Percentiles rank a stretch among this genome's conserved stretches.
phyloP scores from a whole-genome alignment of 192 early-diverging fungal genomes.

The Cetraspora pellucida region DNA sequence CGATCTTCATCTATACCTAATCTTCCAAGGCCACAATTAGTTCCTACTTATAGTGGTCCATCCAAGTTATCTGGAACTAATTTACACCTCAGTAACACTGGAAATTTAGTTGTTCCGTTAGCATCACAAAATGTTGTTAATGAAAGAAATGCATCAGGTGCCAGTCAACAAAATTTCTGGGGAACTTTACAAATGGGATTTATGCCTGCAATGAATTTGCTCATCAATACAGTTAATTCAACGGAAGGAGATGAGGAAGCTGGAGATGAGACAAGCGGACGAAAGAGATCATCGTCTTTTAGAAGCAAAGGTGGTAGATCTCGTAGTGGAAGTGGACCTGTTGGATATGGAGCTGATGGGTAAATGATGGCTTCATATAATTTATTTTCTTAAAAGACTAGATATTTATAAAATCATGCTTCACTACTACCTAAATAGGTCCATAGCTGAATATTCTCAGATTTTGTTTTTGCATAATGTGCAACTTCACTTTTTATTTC shows the following conservation, averaged over 20 bases:
- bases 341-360: conserved; percentile 15
- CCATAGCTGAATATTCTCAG: conserved; percentile 12
- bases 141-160: not conserved
- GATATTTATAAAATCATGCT: not conserved
- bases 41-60: not conserved
- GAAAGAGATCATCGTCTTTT: not conserved
- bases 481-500: conserved; percentile 36
- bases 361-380: not conserved
- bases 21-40: not conserved
- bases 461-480: conserved; percentile 7
- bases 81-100: not conserved
- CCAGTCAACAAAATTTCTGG: conserved; percentile 22
- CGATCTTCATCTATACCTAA: not conserved
- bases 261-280: not conserved
- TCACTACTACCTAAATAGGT: not conserved
- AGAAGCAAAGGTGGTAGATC: conserved; percentile 3
- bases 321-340: not conserved
- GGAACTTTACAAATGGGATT: conserved; percentile 7
- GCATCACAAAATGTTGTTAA: not conserved
- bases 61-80: not conserved
- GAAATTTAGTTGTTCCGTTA: not conserved
- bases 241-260: conserved; percentile 1
- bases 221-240: conserved; percentile 17
- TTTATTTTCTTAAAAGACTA: not conserved
- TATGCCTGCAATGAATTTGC: conserved; percentile 21